These are phyloP conservation scores for Bauhinia variegata DNA, from an alignment of 306 rosid genomes.

Conservation along the genomic window DNA sequence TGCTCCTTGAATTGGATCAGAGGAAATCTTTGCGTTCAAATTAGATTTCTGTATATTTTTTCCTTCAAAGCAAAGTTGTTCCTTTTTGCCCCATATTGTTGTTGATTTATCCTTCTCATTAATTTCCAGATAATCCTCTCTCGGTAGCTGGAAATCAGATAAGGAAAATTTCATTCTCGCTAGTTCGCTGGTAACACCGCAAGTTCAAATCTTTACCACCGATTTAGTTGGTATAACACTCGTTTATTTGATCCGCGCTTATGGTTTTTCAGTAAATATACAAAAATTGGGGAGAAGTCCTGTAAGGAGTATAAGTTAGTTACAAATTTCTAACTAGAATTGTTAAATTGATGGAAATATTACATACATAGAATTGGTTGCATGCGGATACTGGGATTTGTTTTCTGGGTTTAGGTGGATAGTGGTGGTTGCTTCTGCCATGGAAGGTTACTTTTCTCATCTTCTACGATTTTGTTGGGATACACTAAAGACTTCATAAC, in stretches of 20 bases:
- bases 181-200: conserved; percentile 31
- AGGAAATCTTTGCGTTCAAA: conserved; percentile 27
- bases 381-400: conserved; percentile 43
- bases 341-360: conserved; percentile 38
- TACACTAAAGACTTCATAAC: conserved; percentile 48
- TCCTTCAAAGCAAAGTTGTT: conserved; percentile 14
- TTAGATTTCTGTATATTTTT: conserved; percentile 10
- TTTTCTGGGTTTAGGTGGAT: conserved; percentile 37
- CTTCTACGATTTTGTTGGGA: conserved; percentile 45
- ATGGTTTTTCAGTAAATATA: conserved; percentile 34
- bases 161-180: conserved; percentile 21
- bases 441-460: conserved; percentile 34
- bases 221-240: conserved; percentile 38
- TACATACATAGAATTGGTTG: conserved; percentile 49
- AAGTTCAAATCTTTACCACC: conserved; percentile 27
- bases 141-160: conserved; percentile 40
- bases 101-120: conserved; percentile 28
- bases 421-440: conserved; percentile 32
- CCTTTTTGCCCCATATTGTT: conserved; percentile 5
- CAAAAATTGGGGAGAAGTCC: conserved; percentile 6
- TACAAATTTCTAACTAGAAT: conserved; percentile 21
- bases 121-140: conserved; percentile 54
- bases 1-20: conserved; percentile 49
- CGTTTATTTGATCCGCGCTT: conserved; percentile 28
- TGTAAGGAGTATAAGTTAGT: conserved; percentile 29